phyloP scores from a whole-genome alignment of 202 grass and related monocot genomes.

The Elaeis oleifera region DNA sequence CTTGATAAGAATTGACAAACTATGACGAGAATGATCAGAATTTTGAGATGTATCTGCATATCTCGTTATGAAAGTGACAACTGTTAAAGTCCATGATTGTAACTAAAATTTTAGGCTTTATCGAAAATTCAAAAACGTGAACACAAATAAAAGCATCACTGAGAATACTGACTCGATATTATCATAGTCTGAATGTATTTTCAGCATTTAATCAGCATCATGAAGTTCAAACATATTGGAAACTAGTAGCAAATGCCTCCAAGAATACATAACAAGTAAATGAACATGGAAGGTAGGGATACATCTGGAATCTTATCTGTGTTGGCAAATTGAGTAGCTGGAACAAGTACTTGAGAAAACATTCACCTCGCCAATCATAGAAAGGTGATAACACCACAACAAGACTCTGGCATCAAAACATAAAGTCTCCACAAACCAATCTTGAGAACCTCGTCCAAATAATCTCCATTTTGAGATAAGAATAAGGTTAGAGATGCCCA shows the following conservation, averaged over 20 bases:
- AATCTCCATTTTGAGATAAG: conserved; percentile 28
- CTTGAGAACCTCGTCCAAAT: conserved; percentile 23
- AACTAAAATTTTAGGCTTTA: not conserved
- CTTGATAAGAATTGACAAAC: too few species aligned
- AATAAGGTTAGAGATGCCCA: conserved; percentile 36
- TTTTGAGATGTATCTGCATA: too few species aligned
- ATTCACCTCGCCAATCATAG: too few species aligned
- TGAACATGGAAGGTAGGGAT: conserved; percentile 27
- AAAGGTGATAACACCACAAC: not conserved
- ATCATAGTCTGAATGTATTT: conserved; percentile 16
- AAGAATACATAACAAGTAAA: conserved; percentile 51
- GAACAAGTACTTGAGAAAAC: too few species aligned
- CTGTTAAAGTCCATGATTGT: too few species aligned
- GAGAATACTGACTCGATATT: conserved; percentile 21
- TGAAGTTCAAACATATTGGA: conserved; percentile 26
- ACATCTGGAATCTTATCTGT: conserved; percentile 32
- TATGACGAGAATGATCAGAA: too few species aligned
- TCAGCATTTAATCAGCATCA: conserved; percentile 34
- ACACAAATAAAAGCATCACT: not conserved
- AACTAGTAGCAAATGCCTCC: conserved; percentile 34
- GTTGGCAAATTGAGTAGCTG: too few species aligned
- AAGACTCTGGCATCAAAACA: conserved; percentile 24
- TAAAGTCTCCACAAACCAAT: too few species aligned
- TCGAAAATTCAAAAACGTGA: not conserved
- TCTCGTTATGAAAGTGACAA: too few species aligned